Conservation (phyloP, 2,329 filamentous ascomycete species). For the Sporothrix dimorphospora region DNA sequence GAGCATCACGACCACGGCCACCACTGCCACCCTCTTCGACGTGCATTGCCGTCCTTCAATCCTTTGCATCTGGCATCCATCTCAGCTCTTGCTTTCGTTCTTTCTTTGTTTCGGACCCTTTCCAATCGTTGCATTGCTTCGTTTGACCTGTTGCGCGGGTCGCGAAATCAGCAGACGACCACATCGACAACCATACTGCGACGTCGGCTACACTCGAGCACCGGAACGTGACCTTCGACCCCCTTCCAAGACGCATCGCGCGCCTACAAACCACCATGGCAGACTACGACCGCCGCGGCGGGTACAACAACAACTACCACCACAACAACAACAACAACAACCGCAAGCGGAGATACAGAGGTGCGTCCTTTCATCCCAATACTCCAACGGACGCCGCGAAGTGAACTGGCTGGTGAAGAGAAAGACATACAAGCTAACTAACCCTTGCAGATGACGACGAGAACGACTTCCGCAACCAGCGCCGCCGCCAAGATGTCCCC, state of each 20-base stretch:
- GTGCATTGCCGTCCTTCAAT: not conserved
- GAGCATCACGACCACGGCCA: not conserved
- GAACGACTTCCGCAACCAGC: slow-evolving; percentile 74
- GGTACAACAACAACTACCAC: slow-evolving; percentile 47
- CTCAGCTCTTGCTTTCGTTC: not conserved
- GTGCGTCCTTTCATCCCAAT: slow-evolving; percentile 46
- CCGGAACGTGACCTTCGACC: not conserved
- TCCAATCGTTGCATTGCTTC: not conserved
- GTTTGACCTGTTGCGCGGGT: not conserved
- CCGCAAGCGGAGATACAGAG: slow-evolving; percentile 80
- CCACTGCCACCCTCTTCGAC: not conserved
- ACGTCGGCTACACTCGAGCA: not conserved
- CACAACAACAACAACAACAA: slow-evolving; percentile 24
- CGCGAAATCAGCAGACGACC: not conserved
- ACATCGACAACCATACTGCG: not conserved
- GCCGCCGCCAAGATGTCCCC: slow-evolving; percentile 71
- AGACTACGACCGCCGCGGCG: slow-evolving; percentile 57
- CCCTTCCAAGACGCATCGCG: not conserved
- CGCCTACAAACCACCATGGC: slow-evolving; percentile 48
- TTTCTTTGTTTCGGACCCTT: not conserved
- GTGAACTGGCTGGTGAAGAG: not conserved
- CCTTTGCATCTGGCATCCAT: not conserved
- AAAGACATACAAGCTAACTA: not conserved
- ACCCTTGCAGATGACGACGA: slow-evolving; percentile 57
- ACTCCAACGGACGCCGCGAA: no score